These are phyloP conservation scores for Pseudogymnoascus sp. DNA, from an alignment of 2,329 filamentous ascomycete species.

Conservation along the genomic window DNA sequence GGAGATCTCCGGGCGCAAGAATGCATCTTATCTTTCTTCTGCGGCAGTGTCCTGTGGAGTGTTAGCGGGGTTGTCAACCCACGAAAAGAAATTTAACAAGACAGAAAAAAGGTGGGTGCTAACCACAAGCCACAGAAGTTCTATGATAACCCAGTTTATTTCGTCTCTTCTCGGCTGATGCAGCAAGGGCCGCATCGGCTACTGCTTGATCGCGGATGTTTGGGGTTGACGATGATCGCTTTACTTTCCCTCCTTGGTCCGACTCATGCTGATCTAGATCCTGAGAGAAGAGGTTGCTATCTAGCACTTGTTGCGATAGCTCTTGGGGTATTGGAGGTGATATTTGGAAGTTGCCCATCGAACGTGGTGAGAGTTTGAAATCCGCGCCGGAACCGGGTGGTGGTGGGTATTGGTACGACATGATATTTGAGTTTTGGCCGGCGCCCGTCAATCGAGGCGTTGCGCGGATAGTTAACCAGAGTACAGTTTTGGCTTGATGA, in stretches of 20 bases:
- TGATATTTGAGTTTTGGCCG: constrained; percentile 7
- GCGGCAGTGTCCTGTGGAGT: constrained; percentile 68
- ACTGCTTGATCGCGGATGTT: constrained; percentile 36
- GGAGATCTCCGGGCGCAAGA: constrained; percentile 60
- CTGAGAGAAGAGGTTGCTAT: constrained; percentile 7
- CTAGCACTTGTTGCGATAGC: constrained; percentile 1
- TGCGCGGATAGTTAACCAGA: not conserved
- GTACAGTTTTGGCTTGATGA: constrained; percentile 5
- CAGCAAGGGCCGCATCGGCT: constrained; percentile 24
- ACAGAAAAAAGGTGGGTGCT: constrained; percentile 35
- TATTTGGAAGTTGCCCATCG: not conserved
- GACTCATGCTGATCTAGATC: not conserved
- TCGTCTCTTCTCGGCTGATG: constrained; percentile 56
- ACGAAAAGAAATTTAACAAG: constrained; percentile 11
- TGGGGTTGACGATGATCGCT: constrained; percentile 43
- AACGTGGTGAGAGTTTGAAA: constrained; percentile 6
- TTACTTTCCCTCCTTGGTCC: constrained; percentile 24
- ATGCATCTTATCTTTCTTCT: constrained; percentile 90
- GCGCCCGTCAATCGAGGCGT: not conserved
- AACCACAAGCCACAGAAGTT: constrained; percentile 92
- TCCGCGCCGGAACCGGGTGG: not conserved
- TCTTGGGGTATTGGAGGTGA: constrained; percentile 1
- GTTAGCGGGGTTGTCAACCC: constrained; percentile 16
- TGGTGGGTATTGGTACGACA: constrained; percentile 10
- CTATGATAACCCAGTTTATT: constrained; percentile 95